Evolutionary conservation across 1,284 basidiomycete genomes (phyloP).

Genomic region (Trametes polyzona): DNA sequence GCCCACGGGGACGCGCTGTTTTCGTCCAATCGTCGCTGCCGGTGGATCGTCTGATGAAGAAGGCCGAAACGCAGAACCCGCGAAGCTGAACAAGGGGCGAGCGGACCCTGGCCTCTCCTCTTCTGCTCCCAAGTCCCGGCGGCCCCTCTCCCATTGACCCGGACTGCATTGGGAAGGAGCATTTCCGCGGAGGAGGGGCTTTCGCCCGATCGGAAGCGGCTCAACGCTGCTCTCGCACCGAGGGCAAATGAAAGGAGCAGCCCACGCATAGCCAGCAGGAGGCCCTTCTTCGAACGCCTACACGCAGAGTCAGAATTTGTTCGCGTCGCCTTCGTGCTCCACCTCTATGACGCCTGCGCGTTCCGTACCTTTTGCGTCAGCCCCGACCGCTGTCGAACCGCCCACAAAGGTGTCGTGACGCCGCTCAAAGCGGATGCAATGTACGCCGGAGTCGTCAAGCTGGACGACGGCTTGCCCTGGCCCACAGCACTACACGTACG

Average conservation of each 20-base stretch:
- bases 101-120: background rate
- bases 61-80: slow-evolving; percentile 2
- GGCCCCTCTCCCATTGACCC: background rate
- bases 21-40: slow-evolving; percentile 5
- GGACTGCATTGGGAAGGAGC: background rate
- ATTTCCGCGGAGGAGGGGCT: slow-evolving; percentile 3
- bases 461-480: background rate
- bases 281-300: background rate
- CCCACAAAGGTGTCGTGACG: background rate
- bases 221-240: background rate
- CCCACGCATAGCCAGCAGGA: background rate
- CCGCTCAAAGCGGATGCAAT: background rate
- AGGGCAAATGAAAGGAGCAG: background rate
- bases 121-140: background rate
- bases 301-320: background rate
- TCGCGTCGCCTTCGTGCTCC: background rate
- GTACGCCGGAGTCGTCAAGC: background rate
- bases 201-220: background rate
- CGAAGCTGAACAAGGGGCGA: slow-evolving; percentile 2
- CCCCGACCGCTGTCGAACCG: background rate
- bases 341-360: background rate
- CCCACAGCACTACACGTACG: too few species aligned
- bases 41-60: slow-evolving; percentile 11
- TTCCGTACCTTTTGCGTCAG: background rate
- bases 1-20: background rate